Evolutionary conservation across 306 rosid genomes (phyloP).

Genomic region (Amphicarpaea edgeworthii): DNA sequence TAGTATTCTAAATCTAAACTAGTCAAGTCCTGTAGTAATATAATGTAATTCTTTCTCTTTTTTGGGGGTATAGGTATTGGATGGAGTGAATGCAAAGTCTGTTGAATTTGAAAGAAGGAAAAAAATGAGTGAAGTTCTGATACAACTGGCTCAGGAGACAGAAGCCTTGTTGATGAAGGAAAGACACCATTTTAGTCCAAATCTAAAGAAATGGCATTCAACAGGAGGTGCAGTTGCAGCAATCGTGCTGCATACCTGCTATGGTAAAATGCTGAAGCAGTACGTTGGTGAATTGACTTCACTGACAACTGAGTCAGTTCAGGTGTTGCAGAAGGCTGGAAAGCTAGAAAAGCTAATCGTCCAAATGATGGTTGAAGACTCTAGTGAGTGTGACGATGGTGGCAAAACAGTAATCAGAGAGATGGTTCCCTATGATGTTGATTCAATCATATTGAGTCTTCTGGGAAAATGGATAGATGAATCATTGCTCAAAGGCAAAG

Average conservation of each 20-base stretch:
- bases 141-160: conserved; percentile 73
- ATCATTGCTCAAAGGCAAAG: conserved; percentile 60
- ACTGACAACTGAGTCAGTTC: conserved; percentile 67
- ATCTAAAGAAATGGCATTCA: conserved; percentile 80
- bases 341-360: conserved; percentile 79
- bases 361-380: conserved; percentile 85
- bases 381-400: conserved; percentile 85
- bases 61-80: conserved; percentile 54
- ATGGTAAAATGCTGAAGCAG: conserved; percentile 69
- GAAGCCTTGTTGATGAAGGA: conserved; percentile 74
- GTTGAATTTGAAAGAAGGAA: conserved; percentile 46
- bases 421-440: conserved; percentile 89
- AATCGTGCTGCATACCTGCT: conserved; percentile 70
- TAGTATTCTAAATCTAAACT: background rate
- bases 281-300: conserved; percentile 59
- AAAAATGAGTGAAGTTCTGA: conserved; percentile 58
- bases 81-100: conserved; percentile 53
- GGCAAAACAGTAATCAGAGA: conserved; percentile 79
- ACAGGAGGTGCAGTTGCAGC: conserved; percentile 85
- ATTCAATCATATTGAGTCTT: conserved; percentile 67
- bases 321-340: conserved; percentile 71
- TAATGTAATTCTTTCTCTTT: background rate
- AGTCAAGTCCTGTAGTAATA: conserved; percentile 5
- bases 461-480: conserved; percentile 77
- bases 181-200: conserved; percentile 77